Base-by-base conservation (phyloP, 73 alveolate genomes). In the Paramecium pentaurelia region DNA sequence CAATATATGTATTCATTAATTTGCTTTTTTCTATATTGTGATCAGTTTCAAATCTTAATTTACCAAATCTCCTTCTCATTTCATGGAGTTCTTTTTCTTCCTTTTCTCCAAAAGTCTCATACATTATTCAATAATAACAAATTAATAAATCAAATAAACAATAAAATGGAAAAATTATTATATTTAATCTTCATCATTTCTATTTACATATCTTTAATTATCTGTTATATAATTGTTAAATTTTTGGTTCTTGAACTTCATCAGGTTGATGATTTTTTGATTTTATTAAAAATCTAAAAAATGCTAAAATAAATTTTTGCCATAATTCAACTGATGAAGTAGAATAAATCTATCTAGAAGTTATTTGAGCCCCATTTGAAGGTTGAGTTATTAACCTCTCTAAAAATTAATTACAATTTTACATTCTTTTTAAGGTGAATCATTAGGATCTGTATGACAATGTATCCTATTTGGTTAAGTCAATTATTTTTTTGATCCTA, bases 361-460 rank as follows among this genome's bases (percentile, higher is more conserved):
- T 32, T 44, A 49, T 47, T 32, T 80, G 12, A 42, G 64, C 91
- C n/a, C 91, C 91, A 47, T 80, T 80, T 8, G 91, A 80, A 7
- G 91, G 91, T 22, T 45, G 45, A 3, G 91, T 80, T 11, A 80
- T 36, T 27, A 80, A 20, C 45, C 91, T 22, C 25, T 80, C 91
- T 80, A 45, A 45, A 12, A 32, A 80, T 80, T 11, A 80, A 27
- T 25, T n/a, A 80, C n/a, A 1, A 45, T 80, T 18, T 27, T 80
- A 80, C 91, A 80, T 80, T 80, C 91, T 80, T 80, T 80, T 20
- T 45, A 27, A n/a, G 44, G 49, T 16, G 36, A 27, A 20, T 80
- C 91, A 49, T 80, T 80, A 20, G 91, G 91, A 49, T 80, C 91
- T 45, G 91, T 80, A 80, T 80, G 91, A 80, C 91, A 80, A 49